Percentiles rank a stretch among this genome's conserved stretches.
Evolutionary conservation across 1,139 yeast species (phyloP).

Genomic region (Geotrichum siamense): DNA sequence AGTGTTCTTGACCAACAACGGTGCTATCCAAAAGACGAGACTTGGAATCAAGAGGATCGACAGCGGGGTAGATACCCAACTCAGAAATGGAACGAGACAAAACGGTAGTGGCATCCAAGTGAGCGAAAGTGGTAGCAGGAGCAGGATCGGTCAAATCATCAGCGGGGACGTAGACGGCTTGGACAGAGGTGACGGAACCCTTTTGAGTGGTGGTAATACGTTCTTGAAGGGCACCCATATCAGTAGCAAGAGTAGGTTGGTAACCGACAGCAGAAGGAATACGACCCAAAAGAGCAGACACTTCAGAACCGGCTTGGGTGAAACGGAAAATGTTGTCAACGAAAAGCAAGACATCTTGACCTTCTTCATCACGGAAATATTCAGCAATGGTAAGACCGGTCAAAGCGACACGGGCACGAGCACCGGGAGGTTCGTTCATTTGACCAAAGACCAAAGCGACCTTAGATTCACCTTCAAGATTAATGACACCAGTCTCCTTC

Average conservation of each 20-base stretch:
- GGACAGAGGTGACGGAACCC: slow-evolving; percentile 99
- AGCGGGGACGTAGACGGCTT: slow-evolving; percentile 99
- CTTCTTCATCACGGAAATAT: slow-evolving; percentile 99
- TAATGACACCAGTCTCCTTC: slow-evolving; percentile 99
- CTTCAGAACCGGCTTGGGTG: slow-evolving; percentile 99
- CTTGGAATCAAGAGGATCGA: slow-evolving; percentile 99
- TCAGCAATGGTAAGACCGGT: slow-evolving; percentile 99
- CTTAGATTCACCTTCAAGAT: slow-evolving; percentile 98
- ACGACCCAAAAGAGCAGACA: slow-evolving; percentile 99
- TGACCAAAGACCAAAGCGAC: slow-evolving; percentile 99
- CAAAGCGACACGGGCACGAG: slow-evolving; percentile 99
- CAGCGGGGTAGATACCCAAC: slow-evolving; percentile 99
- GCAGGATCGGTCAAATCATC: slow-evolving; percentile 99
- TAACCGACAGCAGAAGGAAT: slow-evolving; percentile 99
- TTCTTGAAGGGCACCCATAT: slow-evolving; percentile 99
- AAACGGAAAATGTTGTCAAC: slow-evolving; percentile 99
- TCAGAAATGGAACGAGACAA: slow-evolving; percentile 99
- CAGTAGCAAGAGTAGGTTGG: slow-evolving; percentile 99
- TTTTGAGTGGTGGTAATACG: slow-evolving; percentile 99
- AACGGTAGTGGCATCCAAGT: slow-evolving; percentile 99
- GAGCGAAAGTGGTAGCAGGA: slow-evolving; percentile 99
- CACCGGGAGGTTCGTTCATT: slow-evolving; percentile 99
- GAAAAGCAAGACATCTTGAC: slow-evolving; percentile 99
- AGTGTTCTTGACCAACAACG: slow-evolving; percentile 98
- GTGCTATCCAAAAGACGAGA: slow-evolving; percentile 97